These are phyloP conservation scores for Cymbidium sinense DNA, from an alignment of 106 monocot genomes.

Conservation along the genomic window DNA sequence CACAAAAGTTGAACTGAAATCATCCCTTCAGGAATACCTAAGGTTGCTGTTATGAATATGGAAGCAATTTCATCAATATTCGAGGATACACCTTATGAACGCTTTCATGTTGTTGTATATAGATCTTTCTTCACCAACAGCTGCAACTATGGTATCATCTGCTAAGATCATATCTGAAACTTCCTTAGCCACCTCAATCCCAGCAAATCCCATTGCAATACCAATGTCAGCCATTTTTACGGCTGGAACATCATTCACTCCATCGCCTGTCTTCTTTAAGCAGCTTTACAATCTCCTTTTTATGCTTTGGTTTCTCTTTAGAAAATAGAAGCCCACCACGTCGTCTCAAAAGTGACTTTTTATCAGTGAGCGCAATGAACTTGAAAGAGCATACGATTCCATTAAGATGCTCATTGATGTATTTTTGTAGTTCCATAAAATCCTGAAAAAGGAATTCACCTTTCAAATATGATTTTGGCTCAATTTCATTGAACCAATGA, in stretches of 20 bases:
- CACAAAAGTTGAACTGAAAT: slow-evolving; percentile 91
- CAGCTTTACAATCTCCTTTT: slow-evolving; percentile 86
- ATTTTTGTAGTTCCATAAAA: too few relatives aligned
- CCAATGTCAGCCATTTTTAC: slow-evolving; percentile 92
- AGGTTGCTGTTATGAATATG: slow-evolving; percentile 78
- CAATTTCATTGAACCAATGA: too few relatives aligned
- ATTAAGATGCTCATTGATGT: too few relatives aligned
- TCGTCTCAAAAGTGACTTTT: slow-evolving; percentile 46
- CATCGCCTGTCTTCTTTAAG: slow-evolving; percentile 96
- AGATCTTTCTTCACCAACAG: slow-evolving; percentile 79
- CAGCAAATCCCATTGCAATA: slow-evolving; percentile 90
- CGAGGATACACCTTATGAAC: slow-evolving; percentile 73
- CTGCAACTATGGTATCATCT: slow-evolving; percentile 83
- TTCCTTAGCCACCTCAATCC: slow-evolving; percentile 96
- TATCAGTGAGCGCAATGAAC: slow-evolving; percentile 58
- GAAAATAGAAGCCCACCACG: slow-evolving; percentile 73
- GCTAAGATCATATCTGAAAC: slow-evolving; percentile 86
- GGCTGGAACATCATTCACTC: slow-evolving; percentile 93
- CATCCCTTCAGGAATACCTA: slow-evolving; percentile 89
- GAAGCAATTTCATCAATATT: slow-evolving; percentile 89
- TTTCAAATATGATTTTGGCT: too few relatives aligned
- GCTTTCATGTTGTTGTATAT: slow-evolving; percentile 94
- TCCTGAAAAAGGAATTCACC: too few relatives aligned
- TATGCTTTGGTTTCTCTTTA: slow-evolving; percentile 83
- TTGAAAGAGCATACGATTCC: too few relatives aligned